Base-by-base conservation (phyloP, 345 rosid genomes). In the Citrus sp. region DNA sequence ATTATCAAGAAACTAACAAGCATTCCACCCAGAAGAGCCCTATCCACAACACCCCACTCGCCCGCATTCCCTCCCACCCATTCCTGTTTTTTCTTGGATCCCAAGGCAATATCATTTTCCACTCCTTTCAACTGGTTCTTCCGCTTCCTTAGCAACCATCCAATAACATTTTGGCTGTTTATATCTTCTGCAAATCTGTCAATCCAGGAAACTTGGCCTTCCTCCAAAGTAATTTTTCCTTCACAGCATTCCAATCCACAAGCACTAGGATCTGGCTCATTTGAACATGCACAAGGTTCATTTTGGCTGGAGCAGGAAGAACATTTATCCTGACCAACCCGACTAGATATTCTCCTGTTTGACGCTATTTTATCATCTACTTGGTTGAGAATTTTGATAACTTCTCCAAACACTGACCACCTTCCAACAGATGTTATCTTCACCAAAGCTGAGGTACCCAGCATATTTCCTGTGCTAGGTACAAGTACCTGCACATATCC, bases 341-440 rank as follows among this genome's bases (percentile, higher is more conserved):
- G 86, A 21, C 80, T 66, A 51, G 72, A 70, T 28, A 63, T 73
- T 51, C 76, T 81, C 75, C 69, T 62, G 76, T 60, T 19, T 3
- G 82, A 71, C 80, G 55, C 74, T 37, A 64, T 71, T 80, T 80
- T 72, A 51, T 60, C 62, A 72, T 80, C 74, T 68, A 49, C 12
- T 77, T 78, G 81, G 84, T 54, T 76, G 51, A 91, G 70, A 69
- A 80, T 82, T 82, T 96, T 90, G 37, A 91, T 91, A 72, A 92
- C 94, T 67, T 94, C 91, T 42, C 95, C 98, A 24, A 94, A 92
- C 74, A 92, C 95, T 16, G 97, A 94, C 99, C 98, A 96, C 88
- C 98, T 89, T 81, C 97, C 98, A 4, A 89, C 92, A 4, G 98
- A 89, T 71, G 97, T 91, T 88, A 94, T 94, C 92, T 88, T 96